These are phyloP conservation scores for Fragaria ananassa DNA, from an alignment of 306 rosid genomes.

Conservation along the genomic window DNA sequence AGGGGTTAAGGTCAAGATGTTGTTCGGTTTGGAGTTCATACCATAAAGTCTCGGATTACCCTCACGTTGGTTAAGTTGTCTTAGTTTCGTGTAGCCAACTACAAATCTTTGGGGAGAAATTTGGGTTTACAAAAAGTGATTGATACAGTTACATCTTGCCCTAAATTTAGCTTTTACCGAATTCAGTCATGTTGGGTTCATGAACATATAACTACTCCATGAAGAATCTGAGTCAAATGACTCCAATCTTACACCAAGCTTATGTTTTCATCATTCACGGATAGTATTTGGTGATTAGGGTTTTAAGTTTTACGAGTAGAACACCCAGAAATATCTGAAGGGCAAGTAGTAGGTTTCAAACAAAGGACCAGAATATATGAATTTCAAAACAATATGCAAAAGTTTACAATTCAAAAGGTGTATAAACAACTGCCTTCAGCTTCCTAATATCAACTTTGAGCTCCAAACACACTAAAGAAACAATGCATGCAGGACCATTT, in stretches of 20 bases:
- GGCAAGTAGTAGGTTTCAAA: neutral
- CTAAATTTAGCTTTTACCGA: neutral
- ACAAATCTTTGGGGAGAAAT: neutral
- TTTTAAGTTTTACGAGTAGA: neutral
- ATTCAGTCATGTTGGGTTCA: constrained; percentile 3
- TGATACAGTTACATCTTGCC: neutral
- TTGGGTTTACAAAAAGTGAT: neutral
- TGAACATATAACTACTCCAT: neutral
- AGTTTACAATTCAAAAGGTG: too few relatives aligned
- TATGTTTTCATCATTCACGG: neutral
- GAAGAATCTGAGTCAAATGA: neutral
- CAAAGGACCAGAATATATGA: too few relatives aligned
- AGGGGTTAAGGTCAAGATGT: neutral
- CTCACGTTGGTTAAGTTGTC: neutral
- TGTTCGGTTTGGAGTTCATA: neutral
- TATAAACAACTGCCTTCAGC: too few relatives aligned
- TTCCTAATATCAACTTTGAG: too few relatives aligned
- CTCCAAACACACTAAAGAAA: too few relatives aligned
- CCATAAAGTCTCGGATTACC: neutral
- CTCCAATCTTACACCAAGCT: neutral
- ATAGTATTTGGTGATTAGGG: neutral
- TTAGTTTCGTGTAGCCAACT: neutral
- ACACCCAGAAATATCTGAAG: neutral
- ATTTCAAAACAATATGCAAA: too few relatives aligned
- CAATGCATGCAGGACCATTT: too few relatives aligned